Conservation (phyloP, 352 stramenopile genomes). For the Phytopythium chamaehyphon region DNA sequence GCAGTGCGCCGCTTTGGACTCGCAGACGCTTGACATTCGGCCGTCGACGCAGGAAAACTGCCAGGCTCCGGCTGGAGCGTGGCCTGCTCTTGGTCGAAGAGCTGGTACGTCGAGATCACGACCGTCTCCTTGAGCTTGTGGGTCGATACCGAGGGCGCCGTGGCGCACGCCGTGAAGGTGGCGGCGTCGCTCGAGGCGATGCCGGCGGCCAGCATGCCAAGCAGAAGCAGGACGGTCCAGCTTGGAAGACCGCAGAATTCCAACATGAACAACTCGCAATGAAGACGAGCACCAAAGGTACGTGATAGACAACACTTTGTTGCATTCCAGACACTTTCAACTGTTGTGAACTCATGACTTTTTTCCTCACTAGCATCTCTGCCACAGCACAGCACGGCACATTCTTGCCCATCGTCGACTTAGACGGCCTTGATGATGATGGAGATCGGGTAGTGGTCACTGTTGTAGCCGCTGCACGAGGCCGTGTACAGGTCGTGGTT, state of each 20-base stretch:
- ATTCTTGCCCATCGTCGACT: no score
- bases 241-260: no score
- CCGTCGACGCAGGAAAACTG: no score
- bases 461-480: conserved; percentile 53
- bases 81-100: no score
- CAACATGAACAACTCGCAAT: no score
- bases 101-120: no score
- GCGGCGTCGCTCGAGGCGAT: conserved; percentile 20
- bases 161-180: conserved; percentile 37
- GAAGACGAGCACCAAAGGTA: no score
- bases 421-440: conserved; percentile 23
- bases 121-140: no score
- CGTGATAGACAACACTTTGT: not conserved
- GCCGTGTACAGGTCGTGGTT: conserved; percentile 47
- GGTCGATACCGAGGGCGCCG: no score
- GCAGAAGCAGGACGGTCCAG: conserved; percentile 2
- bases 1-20: no score
- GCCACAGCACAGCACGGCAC: not conserved
- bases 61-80: no score
- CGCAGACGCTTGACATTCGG: no score
- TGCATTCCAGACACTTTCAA: not conserved
- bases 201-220: conserved; percentile 12
- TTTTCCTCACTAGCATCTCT: not conserved
- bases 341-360: not conserved
- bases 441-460: conserved; percentile 52